Evolutionary conservation across 164 flowering plant genomes (phyloP).

Genomic region (Dillenia suffruticosa): DNA sequence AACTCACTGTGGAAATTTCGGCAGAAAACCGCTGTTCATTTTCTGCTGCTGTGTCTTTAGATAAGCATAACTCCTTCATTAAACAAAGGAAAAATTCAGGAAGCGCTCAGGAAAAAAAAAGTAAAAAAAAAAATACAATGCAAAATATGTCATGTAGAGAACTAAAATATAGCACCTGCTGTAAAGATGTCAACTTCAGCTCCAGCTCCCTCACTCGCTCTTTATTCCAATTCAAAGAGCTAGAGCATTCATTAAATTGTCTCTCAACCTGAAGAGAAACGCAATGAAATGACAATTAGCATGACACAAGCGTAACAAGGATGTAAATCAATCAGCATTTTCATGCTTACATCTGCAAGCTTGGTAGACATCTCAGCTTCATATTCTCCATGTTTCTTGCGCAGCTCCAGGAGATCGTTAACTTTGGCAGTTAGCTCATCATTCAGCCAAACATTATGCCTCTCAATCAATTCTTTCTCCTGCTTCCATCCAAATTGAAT

Average conservation of each 20-base stretch:
- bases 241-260: conserved; percentile 54
- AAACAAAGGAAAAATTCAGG: background rate
- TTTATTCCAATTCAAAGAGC: conserved; percentile 55
- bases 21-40: conserved; percentile 61
- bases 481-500: conserved; percentile 23
- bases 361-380: conserved; percentile 83
- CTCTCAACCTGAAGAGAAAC: conserved; percentile 50
- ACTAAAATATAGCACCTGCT: conserved; percentile 42
- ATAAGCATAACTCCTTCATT: conserved; percentile 59
- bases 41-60: conserved; percentile 58
- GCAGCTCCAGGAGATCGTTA: conserved; percentile 43
- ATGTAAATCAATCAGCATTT: background rate
- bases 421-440: conserved; percentile 76
- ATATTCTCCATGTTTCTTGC: conserved; percentile 49
- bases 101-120: background rate
- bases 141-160: conserved; percentile 3
- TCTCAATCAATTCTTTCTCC: conserved; percentile 93
- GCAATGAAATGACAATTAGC: background rate
- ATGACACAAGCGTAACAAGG: background rate
- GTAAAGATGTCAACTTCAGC: conserved; percentile 48
- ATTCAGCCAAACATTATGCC: conserved; percentile 87
- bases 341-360: conserved; percentile 56
- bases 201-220: conserved; percentile 76
- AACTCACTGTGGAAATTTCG: conserved; percentile 77
- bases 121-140: background rate